Conservation (phyloP, 2,329 filamentous ascomycete genomes). For the Penicillium sp. region DNA sequence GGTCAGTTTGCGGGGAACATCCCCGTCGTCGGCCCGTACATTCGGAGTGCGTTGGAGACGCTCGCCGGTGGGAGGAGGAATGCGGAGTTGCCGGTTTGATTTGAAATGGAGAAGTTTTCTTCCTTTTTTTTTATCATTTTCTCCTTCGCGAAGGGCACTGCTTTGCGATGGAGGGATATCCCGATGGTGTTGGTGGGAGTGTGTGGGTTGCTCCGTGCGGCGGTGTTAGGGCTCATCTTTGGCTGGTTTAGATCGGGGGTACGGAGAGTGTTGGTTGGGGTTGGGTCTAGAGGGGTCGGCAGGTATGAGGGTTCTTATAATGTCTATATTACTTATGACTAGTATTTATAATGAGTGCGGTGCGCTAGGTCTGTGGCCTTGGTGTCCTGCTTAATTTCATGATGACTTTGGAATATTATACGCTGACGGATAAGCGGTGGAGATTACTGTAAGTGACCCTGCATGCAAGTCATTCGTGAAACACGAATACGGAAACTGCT, state of each 20-base stretch:
- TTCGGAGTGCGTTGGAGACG: conserved; percentile 74
- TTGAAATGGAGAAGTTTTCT: too few species aligned
- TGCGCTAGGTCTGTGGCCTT: neutral
- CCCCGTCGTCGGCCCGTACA: conserved; percentile 84
- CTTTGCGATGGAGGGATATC: too few species aligned
- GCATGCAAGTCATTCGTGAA: neutral
- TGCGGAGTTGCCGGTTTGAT: conserved; percentile 63
- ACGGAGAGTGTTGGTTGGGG: neutral
- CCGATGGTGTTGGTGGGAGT: neutral
- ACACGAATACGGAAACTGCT: neutral
- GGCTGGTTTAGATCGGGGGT: neutral
- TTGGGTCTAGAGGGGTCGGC: neutral
- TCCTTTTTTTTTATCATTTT: too few species aligned
- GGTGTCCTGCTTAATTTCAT: conserved; percentile 5
- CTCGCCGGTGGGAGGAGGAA: conserved; percentile 72
- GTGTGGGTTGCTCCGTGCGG: neutral
- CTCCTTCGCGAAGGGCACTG: too few species aligned
- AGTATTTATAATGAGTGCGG: conserved; percentile 11
- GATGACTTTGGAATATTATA: neutral
- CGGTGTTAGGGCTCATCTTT: neutral
- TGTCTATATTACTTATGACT: conserved; percentile 13
- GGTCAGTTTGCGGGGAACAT: conserved; percentile 83
- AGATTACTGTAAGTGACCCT: neutral
- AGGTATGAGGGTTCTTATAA: neutral
- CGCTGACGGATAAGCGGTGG: neutral